Conservation (phyloP, 257 asterid species). For the Jasminum sambac region DNA sequence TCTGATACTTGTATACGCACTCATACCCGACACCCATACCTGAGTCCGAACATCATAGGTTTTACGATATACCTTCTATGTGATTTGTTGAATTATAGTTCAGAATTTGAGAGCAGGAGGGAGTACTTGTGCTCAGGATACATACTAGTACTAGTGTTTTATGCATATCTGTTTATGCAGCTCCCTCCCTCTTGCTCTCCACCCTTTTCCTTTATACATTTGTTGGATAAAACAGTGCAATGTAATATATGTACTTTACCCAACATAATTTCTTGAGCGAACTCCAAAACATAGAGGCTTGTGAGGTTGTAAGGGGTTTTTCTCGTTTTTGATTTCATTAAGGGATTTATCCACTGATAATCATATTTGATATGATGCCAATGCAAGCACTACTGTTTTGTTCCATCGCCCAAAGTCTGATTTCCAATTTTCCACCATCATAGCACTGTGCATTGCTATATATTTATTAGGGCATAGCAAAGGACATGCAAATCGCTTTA, state of each 20-base stretch:
- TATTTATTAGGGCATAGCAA: background rate
- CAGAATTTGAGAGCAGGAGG: background rate
- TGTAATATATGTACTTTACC: background rate
- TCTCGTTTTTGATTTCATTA: background rate
- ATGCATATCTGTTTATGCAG: background rate
- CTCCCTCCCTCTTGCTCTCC: background rate
- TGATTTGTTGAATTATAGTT: background rate
- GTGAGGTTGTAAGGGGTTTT: background rate
- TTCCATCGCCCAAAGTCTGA: background rate
- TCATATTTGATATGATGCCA: background rate
- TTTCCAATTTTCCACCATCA: background rate
- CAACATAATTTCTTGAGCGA: background rate
- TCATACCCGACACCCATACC: too few relatives aligned
- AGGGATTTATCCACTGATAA: background rate
- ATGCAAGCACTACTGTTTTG: background rate
- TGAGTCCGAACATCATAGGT: too few relatives aligned
- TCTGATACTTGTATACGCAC: too few relatives aligned
- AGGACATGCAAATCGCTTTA: background rate
- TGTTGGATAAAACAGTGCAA: background rate
- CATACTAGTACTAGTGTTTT: background rate
- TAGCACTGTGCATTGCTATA: background rate
- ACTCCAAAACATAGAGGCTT: background rate
- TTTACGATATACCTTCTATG: conserved; percentile 3
- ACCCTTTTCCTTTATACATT: background rate
- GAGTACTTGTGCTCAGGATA: background rate